Base-by-base conservation (phyloP, 345 rosid species). In the Salix arbutifolia region DNA sequence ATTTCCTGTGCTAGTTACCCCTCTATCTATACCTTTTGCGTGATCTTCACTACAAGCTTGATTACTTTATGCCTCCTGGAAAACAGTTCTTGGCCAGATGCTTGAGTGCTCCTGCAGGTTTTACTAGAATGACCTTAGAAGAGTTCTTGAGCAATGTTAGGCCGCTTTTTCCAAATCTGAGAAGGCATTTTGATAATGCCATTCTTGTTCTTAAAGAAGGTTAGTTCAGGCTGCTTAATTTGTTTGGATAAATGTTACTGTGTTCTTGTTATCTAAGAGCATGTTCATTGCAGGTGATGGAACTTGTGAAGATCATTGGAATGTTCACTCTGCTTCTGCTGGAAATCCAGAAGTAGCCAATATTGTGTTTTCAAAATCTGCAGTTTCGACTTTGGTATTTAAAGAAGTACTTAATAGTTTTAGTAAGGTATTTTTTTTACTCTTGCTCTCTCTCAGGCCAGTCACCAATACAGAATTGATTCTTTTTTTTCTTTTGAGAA, bases 1-100 rank as follows among this genome's bases (percentile, higher is more conserved):
- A 23, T 78, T 79, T 78, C 77, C 70, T 84, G n/a, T 87, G 81
- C 78, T 83, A 93, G 98, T 84, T 91, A 67, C 90, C 93, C 50
- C 74, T 90, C 58, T 78, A 84, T 73, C 79, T 93, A 78, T 93
- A 89, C 84, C 93, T 93, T 67, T 78, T 91, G 68, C 88, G 82
- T 40, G 97, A 93, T 76, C 87, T 93, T 75, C 93, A 80, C 80
- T 65, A 67, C 85, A 91, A 87, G 88, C 84, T 93, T 88, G 93
- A 88, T 84, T 80, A 38, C 84, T 85, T 93, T 77, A 75, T 82
- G 77, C 73, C 82, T 82, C 74, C 79, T 21, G 82, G 71, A 74
- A 87, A 89, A 80, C 84, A 73, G 69, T 75, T 65, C 53, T 73
- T 83, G 48, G 72, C 86, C 19, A 90, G 80, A 83, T 81, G 81